phyloP scores from a whole-genome alignment of 208 protist species.

The Trichomonas tenax region DNA sequence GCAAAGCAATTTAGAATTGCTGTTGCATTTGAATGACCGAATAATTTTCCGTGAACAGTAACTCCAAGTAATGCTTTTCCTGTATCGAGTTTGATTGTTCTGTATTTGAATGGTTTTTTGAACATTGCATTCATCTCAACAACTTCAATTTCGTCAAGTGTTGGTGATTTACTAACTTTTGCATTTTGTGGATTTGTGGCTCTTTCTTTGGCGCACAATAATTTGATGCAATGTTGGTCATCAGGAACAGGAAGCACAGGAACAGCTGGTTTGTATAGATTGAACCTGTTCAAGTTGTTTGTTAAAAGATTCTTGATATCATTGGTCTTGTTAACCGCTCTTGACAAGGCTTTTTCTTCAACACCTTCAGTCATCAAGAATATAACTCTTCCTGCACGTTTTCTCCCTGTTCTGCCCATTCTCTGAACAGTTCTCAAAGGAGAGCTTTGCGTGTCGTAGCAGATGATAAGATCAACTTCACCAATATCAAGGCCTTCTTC shows the following conservation, averaged over 20 bases:
- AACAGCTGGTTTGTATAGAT: background rate
- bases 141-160: too few species aligned
- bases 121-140: background rate
- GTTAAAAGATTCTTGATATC: background rate
- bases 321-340: background rate
- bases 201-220: background rate
- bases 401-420: conserved; percentile 42
- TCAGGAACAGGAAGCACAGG: background rate
- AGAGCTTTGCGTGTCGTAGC: conserved; percentile 31
- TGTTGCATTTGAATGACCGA: background rate
- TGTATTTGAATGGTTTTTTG: background rate
- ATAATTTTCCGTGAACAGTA: background rate
- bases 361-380: background rate
- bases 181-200: too few species aligned
- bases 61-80: background rate
- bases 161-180: too few species aligned
- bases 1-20: background rate
- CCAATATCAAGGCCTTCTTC: conserved; percentile 50
- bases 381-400: conserved; percentile 3
- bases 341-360: background rate
- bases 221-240: background rate
- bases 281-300: background rate
- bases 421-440: conserved; percentile 34
- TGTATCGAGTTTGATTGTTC: background rate
- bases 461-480: conserved; percentile 45